Base-by-base conservation (phyloP, 495 filamentous ascomycete genomes). In the Penicillium taxi region DNA sequence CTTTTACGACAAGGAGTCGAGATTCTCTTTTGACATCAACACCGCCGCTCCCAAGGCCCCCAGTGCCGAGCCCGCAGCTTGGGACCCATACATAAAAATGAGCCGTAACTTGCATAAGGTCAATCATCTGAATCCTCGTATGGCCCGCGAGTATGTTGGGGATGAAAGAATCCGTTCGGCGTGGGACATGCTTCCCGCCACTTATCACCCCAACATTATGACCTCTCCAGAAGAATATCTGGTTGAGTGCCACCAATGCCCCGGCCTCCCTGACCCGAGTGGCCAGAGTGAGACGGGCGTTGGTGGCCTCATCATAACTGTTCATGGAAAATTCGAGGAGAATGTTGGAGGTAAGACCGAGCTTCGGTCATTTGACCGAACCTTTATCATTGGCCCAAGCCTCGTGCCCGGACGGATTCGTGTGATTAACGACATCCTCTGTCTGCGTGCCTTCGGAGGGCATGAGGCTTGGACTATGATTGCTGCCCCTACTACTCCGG, bases 281-380 rank as follows among this genome's bases (percentile, higher is more conserved):
- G 78, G 81, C 7, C 73, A 81, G 35, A 78, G 68, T 35, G 50
- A 64, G 4, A 59, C 59, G 11, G 83, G 82, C 9, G 82, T 87
- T 13, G 79, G 77, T 32, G 89, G 89, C 18, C 70, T 94, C 40
- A 70, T 88, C 14, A 77, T 94, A 50, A 83, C 73, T 28, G 71
- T 91, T 21, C 80, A 90, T 44, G 84, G 88, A 37, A 81, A 89
- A 47, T 94, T 84, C 39, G 77, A 91, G 27, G 90, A 96, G 46
- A 58, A 76, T 6, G 43, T 57, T n/a, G 50, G 65, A 5, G 60
- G 72, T 22, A 73, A 76, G 38, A 71, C 74, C 18, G 70, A 72
- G 37, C 66, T 56, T 3, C 80, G 90, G 42, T 85, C 81, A 46
- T 96, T 95, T 61, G 83, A 90, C 42, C 78, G 90, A 15, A 85